These are phyloP conservation scores for Gonapodya prolifera DNA, from an alignment of 192 early-diverging fungal species.

Conservation along the genomic window DNA sequence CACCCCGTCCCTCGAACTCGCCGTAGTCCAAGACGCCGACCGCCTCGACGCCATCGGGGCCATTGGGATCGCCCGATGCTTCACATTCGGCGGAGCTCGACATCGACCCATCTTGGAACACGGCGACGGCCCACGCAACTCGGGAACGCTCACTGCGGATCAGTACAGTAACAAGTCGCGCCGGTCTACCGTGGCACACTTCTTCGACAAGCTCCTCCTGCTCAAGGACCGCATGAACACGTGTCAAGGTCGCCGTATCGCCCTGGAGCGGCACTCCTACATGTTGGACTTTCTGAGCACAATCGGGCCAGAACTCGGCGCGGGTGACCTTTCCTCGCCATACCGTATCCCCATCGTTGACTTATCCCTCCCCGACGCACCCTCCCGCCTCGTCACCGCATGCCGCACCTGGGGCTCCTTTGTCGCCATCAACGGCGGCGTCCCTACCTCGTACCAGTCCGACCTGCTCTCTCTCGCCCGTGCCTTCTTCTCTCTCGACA, in stretches of 20 bases:
- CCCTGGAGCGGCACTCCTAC: conserved; percentile 36
- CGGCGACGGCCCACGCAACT: not conserved
- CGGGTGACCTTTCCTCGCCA: not conserved
- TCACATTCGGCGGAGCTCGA: conserved; percentile 15
- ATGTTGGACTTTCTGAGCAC: conserved; percentile 43
- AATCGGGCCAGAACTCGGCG: conserved; percentile 31
- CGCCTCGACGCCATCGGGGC: conserved; percentile 20
- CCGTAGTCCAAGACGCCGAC: conserved; percentile 16
- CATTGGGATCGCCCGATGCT: conserved; percentile 18
- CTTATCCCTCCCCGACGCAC: not conserved
- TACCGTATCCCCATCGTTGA: not conserved
- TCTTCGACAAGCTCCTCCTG: conserved; percentile 49
- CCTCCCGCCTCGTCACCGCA: not conserved
- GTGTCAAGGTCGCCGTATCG: conserved; percentile 31
- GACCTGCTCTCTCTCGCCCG: not conserved
- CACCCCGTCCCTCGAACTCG: not conserved
- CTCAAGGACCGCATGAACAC: conserved; percentile 57
- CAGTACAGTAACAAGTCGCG: conserved; percentile 17
- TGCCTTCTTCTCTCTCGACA: not conserved
- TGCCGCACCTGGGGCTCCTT: not conserved
- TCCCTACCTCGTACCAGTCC: not conserved
- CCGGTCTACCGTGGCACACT: conserved; percentile 31
- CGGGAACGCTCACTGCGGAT: not conserved
- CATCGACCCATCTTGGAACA: not conserved
- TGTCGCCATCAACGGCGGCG: not conserved